These are phyloP conservation scores for Fusarium sp. DNA, from an alignment of 2,329 filamentous ascomycete genomes.

Conservation along the genomic window DNA sequence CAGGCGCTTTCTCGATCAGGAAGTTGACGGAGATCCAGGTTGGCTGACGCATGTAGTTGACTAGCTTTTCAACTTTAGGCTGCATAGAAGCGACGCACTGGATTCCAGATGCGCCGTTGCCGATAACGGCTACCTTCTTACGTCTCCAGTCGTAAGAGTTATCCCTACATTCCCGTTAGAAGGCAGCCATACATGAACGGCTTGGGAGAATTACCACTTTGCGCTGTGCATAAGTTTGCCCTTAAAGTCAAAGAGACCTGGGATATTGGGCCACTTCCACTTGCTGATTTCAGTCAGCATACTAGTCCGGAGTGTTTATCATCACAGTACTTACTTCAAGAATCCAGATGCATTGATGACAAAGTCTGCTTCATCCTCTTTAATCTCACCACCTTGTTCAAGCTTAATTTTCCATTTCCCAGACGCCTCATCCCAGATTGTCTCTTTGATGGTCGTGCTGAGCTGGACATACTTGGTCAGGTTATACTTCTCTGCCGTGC, in stretches of 20 bases:
- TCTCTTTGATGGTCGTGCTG: conserved; percentile 2
- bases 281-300: not conserved
- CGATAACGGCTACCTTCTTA: conserved; percentile 8
- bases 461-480: conserved; percentile 5
- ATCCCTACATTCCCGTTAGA: not conserved
- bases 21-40: conserved; percentile 16
- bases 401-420: conserved; percentile 15
- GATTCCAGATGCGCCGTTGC: conserved; percentile 8
- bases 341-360: conserved; percentile 12
- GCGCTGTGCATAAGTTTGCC: conserved; percentile 11
- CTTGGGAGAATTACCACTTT: not conserved
- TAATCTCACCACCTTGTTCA: conserved; percentile 4
- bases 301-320: accelerated
- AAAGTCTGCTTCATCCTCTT: conserved; percentile 13
- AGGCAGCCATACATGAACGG: accelerated
- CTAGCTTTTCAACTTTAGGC: not conserved
- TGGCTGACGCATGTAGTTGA: conserved; percentile 10
- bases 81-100: conserved; percentile 5
- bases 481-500: conserved; percentile 9
- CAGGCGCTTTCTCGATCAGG: not conserved
- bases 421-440: conserved; percentile 3
- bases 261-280: conserved; percentile 18
- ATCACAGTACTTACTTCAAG: not conserved
- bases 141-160: not conserved
- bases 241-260: conserved; percentile 12